Evolutionary conservation across 2,329 filamentous ascomycete species (phyloP), one percentile per base, ranked within the genome.

Genomic region (Tetracladium maxilliforme): DNA sequence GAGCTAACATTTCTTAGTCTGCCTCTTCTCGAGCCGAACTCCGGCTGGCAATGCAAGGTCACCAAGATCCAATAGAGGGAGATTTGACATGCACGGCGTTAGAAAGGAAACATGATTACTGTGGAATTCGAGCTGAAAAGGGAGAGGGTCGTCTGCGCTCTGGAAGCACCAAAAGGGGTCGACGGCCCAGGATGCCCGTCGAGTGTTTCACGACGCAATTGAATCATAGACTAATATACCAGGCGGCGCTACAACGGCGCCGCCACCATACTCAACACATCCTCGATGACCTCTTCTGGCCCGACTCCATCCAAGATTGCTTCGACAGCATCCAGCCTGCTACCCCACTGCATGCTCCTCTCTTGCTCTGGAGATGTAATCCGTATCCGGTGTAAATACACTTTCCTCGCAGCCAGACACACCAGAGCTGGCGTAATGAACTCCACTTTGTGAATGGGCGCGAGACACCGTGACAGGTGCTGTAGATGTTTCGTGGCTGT

Each of bases 261-360:
- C 18, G 58, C 58, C 7, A 76, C 67, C 40, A 59, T 41, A 6
- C 47, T 56, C 27, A 78, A 41, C 4, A 77, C 70, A 38, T 76
- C 69, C 30, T 77, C 70, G 19, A 79, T 59, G 4, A 79, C 62
- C 21, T 70, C 64, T 35, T 75, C 70, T 0, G 69, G 58, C 1
- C 62, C 61, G 7, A 75, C 44, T 6, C 56, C 66, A 16, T 76
- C 68, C 3, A 94, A 51, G 24, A 84, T 37, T 10, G 64, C 59
- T 34, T 66, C 60, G 2, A 94, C 69, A 4, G 79, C 78, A 16
- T 64, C 60, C 1, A 77, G 37, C 26, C 78, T 72, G 47, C 87
- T 94, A 1, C 90, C 90, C 72, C 92, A 98, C 47, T 93, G 82
- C 57, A 93, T 65, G 45, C 84, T 94, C 23, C 84, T 64, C 53